Evolutionary conservation across 192 early-diverging fungal species (phyloP), one percentile per base, ranked within the genome.

Genomic region (Backusella luteola): DNA sequence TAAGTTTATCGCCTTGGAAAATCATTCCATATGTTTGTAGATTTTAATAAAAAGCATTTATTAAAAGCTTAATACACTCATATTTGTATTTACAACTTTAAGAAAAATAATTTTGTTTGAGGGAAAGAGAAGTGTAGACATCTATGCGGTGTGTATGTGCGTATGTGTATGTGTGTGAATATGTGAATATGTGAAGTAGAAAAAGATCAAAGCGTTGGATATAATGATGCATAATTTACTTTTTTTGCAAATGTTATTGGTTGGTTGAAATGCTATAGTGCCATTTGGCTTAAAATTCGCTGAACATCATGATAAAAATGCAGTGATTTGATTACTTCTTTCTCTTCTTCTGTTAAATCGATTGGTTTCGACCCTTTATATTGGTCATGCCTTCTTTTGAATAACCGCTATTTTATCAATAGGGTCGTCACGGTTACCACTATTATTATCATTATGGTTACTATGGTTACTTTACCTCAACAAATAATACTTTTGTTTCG

Each of bases 1-100:
- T 95, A 92, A 83, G 29, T 14, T 23, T 44, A 71, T 71, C 70
- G 26, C 9, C 12, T 59, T 12, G 23, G 23, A 21, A 39, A 59
- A 21, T 26, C 2, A 19, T 12, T 59, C 23, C 53, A 59, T 23
- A 26, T 11, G 21, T 11, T 59, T 59, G 21, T 23, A 59, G 53
- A 59, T 59, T 42, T 44, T 71, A 71, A 71, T 42, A 71, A 42
- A 71, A 52, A 69, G 11, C 36, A 3, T 39, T 39, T 35, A 35
- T 69, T 35, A 35, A 39, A 39, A 69, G n/a, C 19, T 41, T 39
- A 23, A 69, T 36, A 69, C 15, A 69, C 38, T n/a, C 42, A 35
- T 36, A 35, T 34, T 21, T 69, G 34, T 35, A 67, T 68, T 68
- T 36, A 68, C 67, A 73, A 56, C 34, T 26, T 52, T 7, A 34